A percentile compares a stretch with the other conserved stretches of the same genome.
These are phyloP conservation scores for Lactarius trivialis DNA, from an alignment of 768 basidiomycete species.

Conservation along the genomic window DNA sequence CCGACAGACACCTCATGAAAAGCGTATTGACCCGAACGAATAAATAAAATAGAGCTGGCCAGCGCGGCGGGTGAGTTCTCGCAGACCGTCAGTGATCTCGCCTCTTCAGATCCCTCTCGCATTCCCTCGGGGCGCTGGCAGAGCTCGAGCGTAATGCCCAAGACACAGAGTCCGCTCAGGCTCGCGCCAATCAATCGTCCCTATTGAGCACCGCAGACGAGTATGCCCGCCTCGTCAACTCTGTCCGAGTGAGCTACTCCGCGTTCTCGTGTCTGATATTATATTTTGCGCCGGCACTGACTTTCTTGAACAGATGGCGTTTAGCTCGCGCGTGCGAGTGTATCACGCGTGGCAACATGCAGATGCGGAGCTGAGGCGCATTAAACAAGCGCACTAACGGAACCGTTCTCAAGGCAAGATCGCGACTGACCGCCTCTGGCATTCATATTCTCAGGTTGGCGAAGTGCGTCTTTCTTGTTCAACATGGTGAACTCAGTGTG, in stretches of 20 bases:
- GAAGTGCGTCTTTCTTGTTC: slow-evolving; percentile 47
- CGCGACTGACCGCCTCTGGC: slow-evolving; percentile 60
- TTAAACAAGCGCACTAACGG: slow-evolving; percentile 74
- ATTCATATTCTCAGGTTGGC: slow-evolving; percentile 68
- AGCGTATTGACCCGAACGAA: background rate
- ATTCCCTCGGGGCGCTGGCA: slow-evolving; percentile 61
- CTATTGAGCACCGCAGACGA: slow-evolving; percentile 86
- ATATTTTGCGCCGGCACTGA: background rate
- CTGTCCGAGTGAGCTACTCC: slow-evolving; percentile 59
- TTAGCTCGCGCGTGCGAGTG: slow-evolving; percentile 77
- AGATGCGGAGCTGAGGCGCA: slow-evolving; percentile 66
- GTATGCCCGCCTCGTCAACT: slow-evolving; percentile 82
- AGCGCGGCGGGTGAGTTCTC: slow-evolving; percentile 73
- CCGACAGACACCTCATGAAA: background rate
- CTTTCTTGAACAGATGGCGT: slow-evolving; percentile 57
- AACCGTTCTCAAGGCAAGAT: slow-evolving; percentile 73
- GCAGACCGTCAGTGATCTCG: slow-evolving; percentile 59
- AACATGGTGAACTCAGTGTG: background rate
- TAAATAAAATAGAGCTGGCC: slow-evolving; percentile 53
- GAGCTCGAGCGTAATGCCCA: slow-evolving; percentile 70
- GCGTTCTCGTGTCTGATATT: background rate
- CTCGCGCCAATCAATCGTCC: slow-evolving; percentile 75
- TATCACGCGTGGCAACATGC: slow-evolving; percentile 76
- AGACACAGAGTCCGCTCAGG: slow-evolving; percentile 66
- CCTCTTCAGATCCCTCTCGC: slow-evolving; percentile 68